Evolutionary conservation across 2,329 filamentous ascomycete species (phyloP).

Genomic region (Plenodomus tracheiphilus): DNA sequence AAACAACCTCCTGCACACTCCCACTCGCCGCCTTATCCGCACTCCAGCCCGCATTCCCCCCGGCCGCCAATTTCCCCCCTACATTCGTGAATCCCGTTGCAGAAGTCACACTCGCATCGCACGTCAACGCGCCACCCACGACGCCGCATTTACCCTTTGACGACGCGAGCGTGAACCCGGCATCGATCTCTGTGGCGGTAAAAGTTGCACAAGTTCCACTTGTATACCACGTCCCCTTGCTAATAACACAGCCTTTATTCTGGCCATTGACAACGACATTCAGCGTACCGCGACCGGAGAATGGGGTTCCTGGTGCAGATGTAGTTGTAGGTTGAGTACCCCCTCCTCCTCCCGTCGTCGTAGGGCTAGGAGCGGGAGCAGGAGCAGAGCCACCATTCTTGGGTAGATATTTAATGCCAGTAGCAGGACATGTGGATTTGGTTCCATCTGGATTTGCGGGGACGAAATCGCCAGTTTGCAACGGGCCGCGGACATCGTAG

Average conservation of each 20-base stretch:
- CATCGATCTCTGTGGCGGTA: slow-evolving; percentile 47
- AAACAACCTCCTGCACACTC: slow-evolving; percentile 51
- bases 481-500: slow-evolving; percentile 63
- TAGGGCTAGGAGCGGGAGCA: too few species aligned
- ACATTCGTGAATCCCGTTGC: slow-evolving; percentile 48
- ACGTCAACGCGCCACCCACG: slow-evolving; percentile 57
- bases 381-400: slow-evolving; percentile 54
- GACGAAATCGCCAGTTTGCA: slow-evolving; percentile 65
- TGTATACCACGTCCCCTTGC: slow-evolving; percentile 67
- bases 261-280: slow-evolving; percentile 57
- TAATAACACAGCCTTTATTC: slow-evolving; percentile 68
- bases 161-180: slow-evolving; percentile 33
- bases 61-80: slow-evolving; percentile 43
- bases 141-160: slow-evolving; percentile 57
- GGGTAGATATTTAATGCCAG: slow-evolving; percentile 67
- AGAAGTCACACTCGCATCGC: slow-evolving; percentile 53
- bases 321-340: slow-evolving; percentile 36
- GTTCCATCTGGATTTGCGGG: slow-evolving; percentile 60
- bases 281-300: slow-evolving; percentile 63
- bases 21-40: slow-evolving; percentile 50
- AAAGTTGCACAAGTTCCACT: slow-evolving; percentile 70
- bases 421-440: slow-evolving; percentile 64
- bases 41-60: slow-evolving; percentile 47
- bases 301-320: slow-evolving; percentile 47
- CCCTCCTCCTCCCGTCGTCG: slow-evolving; percentile 17